Percentiles rank a stretch among this genome's conserved stretches.
Conservation (phyloP, 2,329 filamentous ascomycete genomes). For the Phaeomoniella chlamydospora region DNA sequence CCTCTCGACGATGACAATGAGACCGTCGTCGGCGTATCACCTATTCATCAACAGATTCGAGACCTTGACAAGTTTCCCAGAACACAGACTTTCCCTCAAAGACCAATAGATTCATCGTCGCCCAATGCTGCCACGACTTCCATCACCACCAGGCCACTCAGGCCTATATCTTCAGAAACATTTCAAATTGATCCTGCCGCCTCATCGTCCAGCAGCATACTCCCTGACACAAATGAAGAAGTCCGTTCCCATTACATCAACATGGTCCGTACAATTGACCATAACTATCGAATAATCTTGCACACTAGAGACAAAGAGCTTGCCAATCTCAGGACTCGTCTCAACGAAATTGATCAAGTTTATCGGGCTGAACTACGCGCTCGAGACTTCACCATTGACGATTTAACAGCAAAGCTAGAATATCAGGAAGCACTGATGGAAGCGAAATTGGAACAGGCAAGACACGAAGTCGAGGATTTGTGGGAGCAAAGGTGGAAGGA, state of each 20-base stretch:
- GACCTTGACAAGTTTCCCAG: no score
- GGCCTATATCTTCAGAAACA: no score
- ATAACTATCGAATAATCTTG: constrained; percentile 13
- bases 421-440: constrained; percentile 12
- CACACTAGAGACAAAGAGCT: constrained; percentile 15
- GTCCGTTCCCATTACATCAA: constrained; percentile 13
- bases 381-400: constrained; percentile 13
- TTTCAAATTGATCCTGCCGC: no score
- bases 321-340: constrained; percentile 11
- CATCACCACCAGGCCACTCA: no score
- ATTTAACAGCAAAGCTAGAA: constrained; percentile 11
- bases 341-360: constrained; percentile 17
- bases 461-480: constrained; percentile 17
- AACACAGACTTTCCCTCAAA: no score
- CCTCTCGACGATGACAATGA: neutral
- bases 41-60: neutral
- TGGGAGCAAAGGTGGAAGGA: constrained; percentile 21
- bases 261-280: constrained; percentile 17
- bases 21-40: neutral
- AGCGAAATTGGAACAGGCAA: constrained; percentile 14
- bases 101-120: no score
- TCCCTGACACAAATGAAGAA: neutral
- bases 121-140: neutral
- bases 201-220: neutral
- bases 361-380: constrained; percentile 15